Percentiles rank a stretch among this genome's conserved stretches.
These are phyloP conservation scores for Diaporthe citrichinensis DNA, from an alignment of 2,329 filamentous ascomycete genomes.

Conservation along the genomic window DNA sequence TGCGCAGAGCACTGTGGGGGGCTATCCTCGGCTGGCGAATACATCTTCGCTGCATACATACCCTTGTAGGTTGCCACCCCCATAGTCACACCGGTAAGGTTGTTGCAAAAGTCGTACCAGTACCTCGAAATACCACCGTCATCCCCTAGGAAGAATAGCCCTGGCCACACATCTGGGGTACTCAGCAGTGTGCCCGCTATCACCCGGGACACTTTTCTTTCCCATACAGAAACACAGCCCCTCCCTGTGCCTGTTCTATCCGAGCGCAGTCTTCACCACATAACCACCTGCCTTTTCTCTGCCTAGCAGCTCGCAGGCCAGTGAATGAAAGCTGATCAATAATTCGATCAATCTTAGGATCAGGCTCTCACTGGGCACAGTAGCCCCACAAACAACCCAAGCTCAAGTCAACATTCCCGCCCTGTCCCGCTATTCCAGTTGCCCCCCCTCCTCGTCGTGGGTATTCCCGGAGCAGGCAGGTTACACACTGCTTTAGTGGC, in stretches of 20 bases:
- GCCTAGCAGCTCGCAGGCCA: conserved; percentile 14
- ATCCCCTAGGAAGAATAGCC: conserved; percentile 11
- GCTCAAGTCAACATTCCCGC: conserved; percentile 23
- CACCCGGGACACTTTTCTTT: conserved; percentile 13
- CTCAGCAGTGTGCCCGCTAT: conserved; percentile 26
- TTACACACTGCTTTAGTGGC: conserved; percentile 20
- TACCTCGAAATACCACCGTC: conserved; percentile 32
- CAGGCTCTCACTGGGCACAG: conserved; percentile 34
- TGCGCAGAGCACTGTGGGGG: conserved; percentile 29
- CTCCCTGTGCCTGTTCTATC: conserved; percentile 23
- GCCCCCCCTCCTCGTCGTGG: conserved; percentile 28
- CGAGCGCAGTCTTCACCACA: conserved; percentile 29
- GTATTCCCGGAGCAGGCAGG: conserved; percentile 19
- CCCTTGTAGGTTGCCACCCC: conserved; percentile 34
- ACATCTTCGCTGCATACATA: conserved; percentile 32
- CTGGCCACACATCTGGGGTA: conserved; percentile 23
- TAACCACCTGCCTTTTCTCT: conserved; percentile 4
- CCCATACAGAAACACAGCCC: conserved; percentile 31
- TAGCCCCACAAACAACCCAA: conserved; percentile 37
- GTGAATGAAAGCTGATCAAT: conserved; percentile 19
- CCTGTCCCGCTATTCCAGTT: conserved; percentile 36
- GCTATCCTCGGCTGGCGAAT: conserved; percentile 25
- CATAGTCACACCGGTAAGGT: conserved; percentile 37
- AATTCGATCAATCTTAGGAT: conserved; percentile 23
- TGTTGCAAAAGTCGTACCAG: conserved; percentile 30